phyloP scores from a whole-genome alignment of 257 asterid species.

The Nicotiana benthamiana region DNA sequence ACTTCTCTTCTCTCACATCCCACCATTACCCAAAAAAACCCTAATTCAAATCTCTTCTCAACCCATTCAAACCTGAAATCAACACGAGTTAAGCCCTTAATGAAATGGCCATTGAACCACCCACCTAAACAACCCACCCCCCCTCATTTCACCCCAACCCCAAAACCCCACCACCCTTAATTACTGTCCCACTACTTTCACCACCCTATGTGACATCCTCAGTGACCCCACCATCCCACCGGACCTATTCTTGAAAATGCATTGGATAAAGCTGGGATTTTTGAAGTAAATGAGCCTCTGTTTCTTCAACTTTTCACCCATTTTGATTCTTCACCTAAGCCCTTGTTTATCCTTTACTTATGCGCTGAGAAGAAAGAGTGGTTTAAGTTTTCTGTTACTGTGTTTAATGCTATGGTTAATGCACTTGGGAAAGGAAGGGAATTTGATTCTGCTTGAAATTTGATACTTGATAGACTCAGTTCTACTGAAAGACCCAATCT shows the following conservation, averaged over 20 bases:
- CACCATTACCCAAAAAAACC: conserved; percentile 3
- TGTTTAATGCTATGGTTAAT: conserved; percentile 61
- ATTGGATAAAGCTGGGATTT: conserved; percentile 26
- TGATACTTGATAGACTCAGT: conserved; percentile 39
- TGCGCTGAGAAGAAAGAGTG: conserved; percentile 62
- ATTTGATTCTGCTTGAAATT: conserved; percentile 69
- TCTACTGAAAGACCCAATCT: conserved; percentile 29
- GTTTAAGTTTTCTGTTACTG: conserved; percentile 28
- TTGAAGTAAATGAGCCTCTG: conserved; percentile 28
- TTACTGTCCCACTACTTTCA: conserved; percentile 24
- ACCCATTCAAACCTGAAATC: conserved; percentile 22
- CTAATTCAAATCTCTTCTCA: conserved; percentile 24
- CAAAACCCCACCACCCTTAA: conserved; percentile 25
- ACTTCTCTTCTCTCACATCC: conserved; percentile 15
- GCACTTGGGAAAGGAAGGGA: conserved; percentile 62
- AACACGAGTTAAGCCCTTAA: conserved; percentile 25
- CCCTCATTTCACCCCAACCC: conserved; percentile 10
- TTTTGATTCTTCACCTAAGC: conserved; percentile 62
- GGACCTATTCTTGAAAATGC: conserved; percentile 58
- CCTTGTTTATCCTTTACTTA: conserved; percentile 47
- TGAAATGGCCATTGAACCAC: conserved; percentile 8
- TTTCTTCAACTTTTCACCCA: conserved; percentile 41
- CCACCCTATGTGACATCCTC: conserved; percentile 40
- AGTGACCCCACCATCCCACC: conserved; percentile 32
- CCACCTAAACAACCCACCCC: conserved; percentile 15